Evolutionary conservation across 202 grass and related monocot genomes (phyloP).

Genomic region (Carex arenaria): DNA sequence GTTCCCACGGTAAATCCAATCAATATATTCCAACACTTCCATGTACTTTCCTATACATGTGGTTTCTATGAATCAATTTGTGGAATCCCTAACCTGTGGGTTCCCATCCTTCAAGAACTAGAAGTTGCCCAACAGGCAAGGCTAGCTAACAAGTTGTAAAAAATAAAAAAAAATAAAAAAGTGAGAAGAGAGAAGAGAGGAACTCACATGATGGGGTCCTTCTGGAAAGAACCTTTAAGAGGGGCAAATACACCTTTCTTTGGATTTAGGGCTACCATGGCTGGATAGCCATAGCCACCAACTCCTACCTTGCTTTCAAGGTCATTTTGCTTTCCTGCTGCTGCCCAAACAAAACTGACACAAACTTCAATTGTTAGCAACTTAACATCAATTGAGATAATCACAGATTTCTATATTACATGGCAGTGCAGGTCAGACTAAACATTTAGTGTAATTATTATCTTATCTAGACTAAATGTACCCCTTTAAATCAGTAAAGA

Average conservation of each 20-base stretch:
- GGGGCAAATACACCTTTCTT: conserved; percentile 89
- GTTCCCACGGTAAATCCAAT: no score
- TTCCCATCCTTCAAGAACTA: no score
- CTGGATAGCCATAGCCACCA: conserved; percentile 93
- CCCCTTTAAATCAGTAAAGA: background rate
- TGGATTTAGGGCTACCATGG: conserved; percentile 89
- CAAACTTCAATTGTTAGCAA: background rate
- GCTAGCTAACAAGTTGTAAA: background rate
- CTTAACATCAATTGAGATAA: background rate
- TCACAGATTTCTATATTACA: background rate
- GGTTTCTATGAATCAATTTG: background rate
- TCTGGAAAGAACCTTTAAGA: conserved; percentile 77
- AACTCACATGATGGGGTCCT: conserved; percentile 72
- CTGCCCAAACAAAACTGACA: conserved; percentile 83
- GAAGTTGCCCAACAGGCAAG: background rate
- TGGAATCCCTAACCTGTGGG: no score
- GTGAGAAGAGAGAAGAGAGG: background rate
- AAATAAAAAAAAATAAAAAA: background rate
- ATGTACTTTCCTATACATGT: background rate
- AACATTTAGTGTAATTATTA: background rate
- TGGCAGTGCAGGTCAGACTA: background rate
- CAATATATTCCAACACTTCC: background rate
- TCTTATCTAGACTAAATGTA: background rate
- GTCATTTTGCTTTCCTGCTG: conserved; percentile 76
- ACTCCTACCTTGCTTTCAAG: conserved; percentile 89